Evolutionary conservation across 176 grass and related monocot species (phyloP).

Genomic region (Aegilops longissima): DNA sequence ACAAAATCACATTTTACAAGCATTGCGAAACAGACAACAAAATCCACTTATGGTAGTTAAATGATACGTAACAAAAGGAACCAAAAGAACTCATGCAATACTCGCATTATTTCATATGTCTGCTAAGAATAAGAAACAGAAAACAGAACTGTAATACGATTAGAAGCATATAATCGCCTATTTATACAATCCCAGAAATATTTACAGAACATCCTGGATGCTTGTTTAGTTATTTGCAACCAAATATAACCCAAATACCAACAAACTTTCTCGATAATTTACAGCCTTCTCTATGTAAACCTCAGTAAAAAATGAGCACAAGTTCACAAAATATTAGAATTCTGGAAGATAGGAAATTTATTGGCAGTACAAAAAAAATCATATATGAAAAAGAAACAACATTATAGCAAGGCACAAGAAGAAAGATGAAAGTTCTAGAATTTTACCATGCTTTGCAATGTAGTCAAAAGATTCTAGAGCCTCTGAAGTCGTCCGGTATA

Average conservation of each 20-base stretch:
- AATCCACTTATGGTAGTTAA: not conserved
- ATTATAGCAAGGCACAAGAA: not conserved
- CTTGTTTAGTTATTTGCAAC: not conserved
- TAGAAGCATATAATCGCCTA: too few relatives aligned
- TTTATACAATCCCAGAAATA: too few relatives aligned
- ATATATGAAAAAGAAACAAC: not conserved
- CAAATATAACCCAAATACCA: not conserved
- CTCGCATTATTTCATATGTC: not conserved
- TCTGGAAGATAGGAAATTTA: not conserved
- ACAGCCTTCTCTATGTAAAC: not conserved
- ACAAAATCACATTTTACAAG: not conserved
- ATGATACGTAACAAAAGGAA: not conserved
- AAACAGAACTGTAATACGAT: not conserved
- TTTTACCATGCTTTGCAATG: slow-evolving; percentile 80
- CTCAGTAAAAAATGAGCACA: not conserved
- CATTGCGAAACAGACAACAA: not conserved
- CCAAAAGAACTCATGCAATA: not conserved
- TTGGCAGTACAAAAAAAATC: not conserved
- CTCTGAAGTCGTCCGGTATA: slow-evolving; percentile 85
- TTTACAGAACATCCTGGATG: too few relatives aligned
- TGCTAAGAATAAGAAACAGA: not conserved
- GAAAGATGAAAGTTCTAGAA: not conserved
- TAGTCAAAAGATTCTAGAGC: slow-evolving; percentile 98
- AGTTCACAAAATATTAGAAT: not conserved
- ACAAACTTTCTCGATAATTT: not conserved